A percentile compares a stretch with the other conserved stretches of the same genome.
Evolutionary conservation across 1,284 basidiomycete species (phyloP).

Genomic region (Boletus sp.): DNA sequence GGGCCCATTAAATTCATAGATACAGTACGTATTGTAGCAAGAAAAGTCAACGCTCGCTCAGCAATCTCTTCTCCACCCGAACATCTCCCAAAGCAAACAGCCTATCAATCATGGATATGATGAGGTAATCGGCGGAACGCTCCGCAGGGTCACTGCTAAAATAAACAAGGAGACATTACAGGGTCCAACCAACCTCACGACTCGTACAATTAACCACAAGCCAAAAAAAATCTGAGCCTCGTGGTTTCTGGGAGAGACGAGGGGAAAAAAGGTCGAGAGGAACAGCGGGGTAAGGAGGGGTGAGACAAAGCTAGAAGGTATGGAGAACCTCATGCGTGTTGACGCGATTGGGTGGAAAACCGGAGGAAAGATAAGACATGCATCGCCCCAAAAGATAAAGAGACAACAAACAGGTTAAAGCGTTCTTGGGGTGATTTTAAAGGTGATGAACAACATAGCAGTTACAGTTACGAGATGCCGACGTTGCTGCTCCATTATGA

Average conservation of each 20-base stretch:
- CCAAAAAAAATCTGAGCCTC: not conserved
- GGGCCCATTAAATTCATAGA: constrained; percentile 4
- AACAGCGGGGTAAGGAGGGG: constrained; percentile 4
- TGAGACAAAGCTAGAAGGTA: constrained; percentile 1
- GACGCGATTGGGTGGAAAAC: not conserved
- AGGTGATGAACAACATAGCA: constrained; percentile 7
- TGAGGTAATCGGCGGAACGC: not conserved
- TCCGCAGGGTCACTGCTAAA: not conserved
- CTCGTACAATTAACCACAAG: constrained; percentile 1
- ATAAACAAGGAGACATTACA: not conserved
- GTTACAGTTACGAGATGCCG: constrained; percentile 13
- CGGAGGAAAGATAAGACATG: constrained; percentile 1
- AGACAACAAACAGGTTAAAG: constrained; percentile 7
- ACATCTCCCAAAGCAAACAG: not conserved
- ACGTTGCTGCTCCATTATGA: constrained; percentile 17
- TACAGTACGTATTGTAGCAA: constrained; percentile 6
- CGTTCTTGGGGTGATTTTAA: constrained; percentile 5
- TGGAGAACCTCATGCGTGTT: not conserved
- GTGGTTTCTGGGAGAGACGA: not conserved
- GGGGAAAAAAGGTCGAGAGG: not conserved
- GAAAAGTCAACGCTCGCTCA: not conserved
- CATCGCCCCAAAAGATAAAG: constrained; percentile 6
- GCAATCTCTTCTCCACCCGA: not conserved
- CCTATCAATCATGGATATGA: not conserved
- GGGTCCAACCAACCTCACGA: constrained; percentile 3